Base-by-base conservation (phyloP, 148 eudicot species). In the Silene latifolia region DNA sequence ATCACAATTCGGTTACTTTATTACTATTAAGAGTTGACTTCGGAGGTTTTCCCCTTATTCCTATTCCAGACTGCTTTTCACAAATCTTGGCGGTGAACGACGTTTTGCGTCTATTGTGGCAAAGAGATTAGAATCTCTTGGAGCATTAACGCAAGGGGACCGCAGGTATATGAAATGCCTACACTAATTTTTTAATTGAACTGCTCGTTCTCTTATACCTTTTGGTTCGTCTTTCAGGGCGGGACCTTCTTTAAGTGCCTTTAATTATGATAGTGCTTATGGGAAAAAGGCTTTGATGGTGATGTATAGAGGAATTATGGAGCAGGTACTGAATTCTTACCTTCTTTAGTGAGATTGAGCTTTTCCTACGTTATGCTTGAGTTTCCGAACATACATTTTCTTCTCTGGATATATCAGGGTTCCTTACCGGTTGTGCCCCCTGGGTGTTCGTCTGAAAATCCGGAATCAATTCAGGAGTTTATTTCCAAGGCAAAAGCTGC, bases 41-140 rank as follows among this genome's bases (percentile, higher is more conserved):
- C 13, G 24, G 74, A 2, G 56, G 15, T 67, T 77, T n/a, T 15
- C 14, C 73, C n/a, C n/a, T n/a, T 63, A 11, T 60, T 78, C 62
- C 81, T 63, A 11, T 60, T 78, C 62, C 81, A 95, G 98, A 87
- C 83, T 95, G 63, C 92, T 95, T 58, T 95, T 95, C 72, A 90
- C 96, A 8, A 88, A 95, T 85, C 93, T 95, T 63, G 98, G 98
- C 42, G 98, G 98, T 80, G 98, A 95, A 80, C 88, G 97, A 48
- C 89, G 98, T 62, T 95, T 95, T 87, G 98, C 97, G 47, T 95
- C 98, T 62, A 88, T 92, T 78, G 98, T 95, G 81, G 98, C 98
- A 29, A 95, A 95, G 87, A 88, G 98, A 78, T 82, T 95, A 57
- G 96, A 92, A 77, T 90, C 98, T 58, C 97, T 95, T 78, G 98